Conservation (phyloP, 345 rosid species). For the Arabidopsis thaliana region TAIR10.1 NC_003070.9:7579501-7580000, state of each 20-base stretch:
- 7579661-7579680: not conserved
- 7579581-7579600: too few relatives aligned
- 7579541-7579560: too few relatives aligned
- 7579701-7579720: not conserved
- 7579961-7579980: not conserved
- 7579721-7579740: not conserved
- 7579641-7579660: not conserved
- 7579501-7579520: too few relatives aligned
- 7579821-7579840: not conserved
- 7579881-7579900: not conserved
- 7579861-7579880: not conserved
- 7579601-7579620: too few relatives aligned
- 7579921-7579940: not conserved
- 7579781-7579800: not conserved
- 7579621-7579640: not conserved
- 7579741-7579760: not conserved
- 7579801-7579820: not conserved
- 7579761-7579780: not conserved
- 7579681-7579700: not conserved
- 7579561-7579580: too few relatives aligned
- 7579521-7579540: too few relatives aligned
- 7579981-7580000: not conserved
- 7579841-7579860: not conserved
- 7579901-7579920: not conserved
- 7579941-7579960: not conserved